These are phyloP conservation scores for Rhizopus arrhizus DNA, from an alignment of 371 early-diverging fungal species.

Conservation along the genomic window DNA sequence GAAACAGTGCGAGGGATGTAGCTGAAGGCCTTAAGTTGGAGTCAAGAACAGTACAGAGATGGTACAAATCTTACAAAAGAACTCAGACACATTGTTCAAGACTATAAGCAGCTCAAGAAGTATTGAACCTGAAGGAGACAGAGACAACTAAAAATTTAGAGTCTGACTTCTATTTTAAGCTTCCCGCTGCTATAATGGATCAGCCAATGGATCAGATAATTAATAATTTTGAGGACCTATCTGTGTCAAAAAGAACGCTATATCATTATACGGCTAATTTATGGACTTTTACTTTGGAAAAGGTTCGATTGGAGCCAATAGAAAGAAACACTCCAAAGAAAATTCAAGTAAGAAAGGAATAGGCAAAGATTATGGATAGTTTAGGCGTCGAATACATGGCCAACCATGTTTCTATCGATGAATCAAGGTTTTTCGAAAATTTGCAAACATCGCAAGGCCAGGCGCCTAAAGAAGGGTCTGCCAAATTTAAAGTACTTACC, in stretches of 20 bases:
- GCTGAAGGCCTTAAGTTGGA: not conserved
- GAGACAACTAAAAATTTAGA: constrained; percentile 9
- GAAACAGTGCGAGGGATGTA: no score
- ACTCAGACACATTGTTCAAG: constrained; percentile 17
- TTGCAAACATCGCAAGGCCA: constrained; percentile 9
- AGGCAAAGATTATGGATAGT: constrained; percentile 1
- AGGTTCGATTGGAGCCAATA: constrained; percentile 8
- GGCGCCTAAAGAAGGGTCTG: constrained; percentile 7
- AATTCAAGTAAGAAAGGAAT: constrained; percentile 17
- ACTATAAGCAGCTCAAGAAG: constrained; percentile 14
- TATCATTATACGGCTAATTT: constrained; percentile 15
- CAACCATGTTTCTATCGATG: constrained; percentile 8
- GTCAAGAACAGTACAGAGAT: constrained; percentile 14
- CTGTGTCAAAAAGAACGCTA: constrained; percentile 7
- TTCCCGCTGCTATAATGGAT: constrained; percentile 14
- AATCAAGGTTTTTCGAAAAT: constrained; percentile 8
- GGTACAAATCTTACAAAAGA: constrained; percentile 18
- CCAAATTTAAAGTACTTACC: constrained; percentile 11
- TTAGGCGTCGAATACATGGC: constrained; percentile 15
- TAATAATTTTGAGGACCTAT: constrained; percentile 9
- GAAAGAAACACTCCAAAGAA: constrained; percentile 12
- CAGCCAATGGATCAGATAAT: constrained; percentile 14
- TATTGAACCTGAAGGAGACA: constrained; percentile 21
- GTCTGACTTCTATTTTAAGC: constrained; percentile 9
- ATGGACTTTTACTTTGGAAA: constrained; percentile 10